These are phyloP conservation scores for Plasmodium gaboni DNA, from an alignment of 169 alveolate genomes.

Conservation along the genomic window DNA sequence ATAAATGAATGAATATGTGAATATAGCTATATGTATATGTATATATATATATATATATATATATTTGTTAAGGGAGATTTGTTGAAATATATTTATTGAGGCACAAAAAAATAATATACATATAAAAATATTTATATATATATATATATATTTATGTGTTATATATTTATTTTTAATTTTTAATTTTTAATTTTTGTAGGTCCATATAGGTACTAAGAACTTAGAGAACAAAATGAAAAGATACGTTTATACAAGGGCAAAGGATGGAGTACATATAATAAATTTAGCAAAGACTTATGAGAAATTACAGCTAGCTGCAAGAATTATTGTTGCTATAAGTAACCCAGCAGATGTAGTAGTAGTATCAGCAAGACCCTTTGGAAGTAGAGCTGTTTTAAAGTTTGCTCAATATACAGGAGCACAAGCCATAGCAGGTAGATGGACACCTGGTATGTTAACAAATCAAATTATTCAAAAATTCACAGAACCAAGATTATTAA, in stretches of 20 bases:
- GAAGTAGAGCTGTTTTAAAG: constrained; percentile 99
- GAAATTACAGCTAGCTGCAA: constrained; percentile 98
- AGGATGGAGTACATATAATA: constrained; percentile 97
- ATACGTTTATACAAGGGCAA: constrained; percentile 96
- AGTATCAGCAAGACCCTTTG: constrained; percentile 96
- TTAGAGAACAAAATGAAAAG: constrained; percentile 97
- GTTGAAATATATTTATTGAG: neutral
- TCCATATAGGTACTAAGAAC: constrained; percentile 98
- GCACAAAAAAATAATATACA: neutral
- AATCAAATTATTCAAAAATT: constrained; percentile 98
- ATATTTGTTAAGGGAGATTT: neutral
- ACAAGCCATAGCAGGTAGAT: constrained; percentile 97
- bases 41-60: neutral
- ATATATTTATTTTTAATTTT: neutral
- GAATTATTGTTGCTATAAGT: constrained; percentile 98
- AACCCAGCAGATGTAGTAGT: constrained; percentile 98
- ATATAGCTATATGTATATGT: neutral
- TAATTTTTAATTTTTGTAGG: constrained; percentile 74
- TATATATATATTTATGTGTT: neutral
- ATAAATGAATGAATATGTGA: neutral
- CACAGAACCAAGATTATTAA: constrained; percentile 98
- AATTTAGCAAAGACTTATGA: constrained; percentile 98
- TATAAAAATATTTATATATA: neutral
- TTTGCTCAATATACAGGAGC: constrained; percentile 98
- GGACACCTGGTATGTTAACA: constrained; percentile 99